Conservation (phyloP, 108 stramenopile species). For the Craspedostauros australis region DNA sequence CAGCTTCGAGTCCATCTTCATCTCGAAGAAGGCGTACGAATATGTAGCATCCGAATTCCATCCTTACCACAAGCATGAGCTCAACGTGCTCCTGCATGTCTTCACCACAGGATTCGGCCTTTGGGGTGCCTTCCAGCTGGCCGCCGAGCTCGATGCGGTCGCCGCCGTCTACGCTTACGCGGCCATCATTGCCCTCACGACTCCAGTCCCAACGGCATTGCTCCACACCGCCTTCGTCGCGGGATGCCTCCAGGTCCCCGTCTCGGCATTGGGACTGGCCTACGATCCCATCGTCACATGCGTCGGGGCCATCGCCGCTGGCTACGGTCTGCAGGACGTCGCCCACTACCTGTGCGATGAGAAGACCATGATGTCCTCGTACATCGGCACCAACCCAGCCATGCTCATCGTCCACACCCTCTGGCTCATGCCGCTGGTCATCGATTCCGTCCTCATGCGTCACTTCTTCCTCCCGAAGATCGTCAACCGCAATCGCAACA, state of each 20-base stretch:
- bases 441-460: slow-evolving; percentile 36
- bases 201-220: slow-evolving; percentile 30
- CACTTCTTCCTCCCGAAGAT: slow-evolving; percentile 38
- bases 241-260: slow-evolving; percentile 16
- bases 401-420: slow-evolving; percentile 42
- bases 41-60: slow-evolving; percentile 39
- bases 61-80: slow-evolving; percentile 46
- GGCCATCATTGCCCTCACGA: slow-evolving; percentile 18
- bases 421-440: slow-evolving; percentile 43
- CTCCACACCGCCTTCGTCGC: slow-evolving; percentile 37
- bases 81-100: slow-evolving; percentile 36
- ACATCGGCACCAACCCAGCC: slow-evolving; percentile 30
- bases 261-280: background rate
- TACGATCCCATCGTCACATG: slow-evolving; percentile 2
- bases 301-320: slow-evolving; percentile 24
- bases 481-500: slow-evolving; percentile 35
- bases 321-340: slow-evolving; percentile 44
- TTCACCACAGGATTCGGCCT: slow-evolving; percentile 40
- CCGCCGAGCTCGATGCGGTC: slow-evolving; percentile 1
- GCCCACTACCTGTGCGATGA: slow-evolving; percentile 32
- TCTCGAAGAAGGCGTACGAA: slow-evolving; percentile 27
- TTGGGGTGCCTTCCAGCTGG: slow-evolving; percentile 41
- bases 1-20: slow-evolving; percentile 22
- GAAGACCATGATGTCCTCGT: slow-evolving; percentile 36
- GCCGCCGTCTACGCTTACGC: slow-evolving; percentile 25